Evolutionary conservation across 169 alveolate species (phyloP).

Genomic region (Plasmodium billcollinsi): DNA sequence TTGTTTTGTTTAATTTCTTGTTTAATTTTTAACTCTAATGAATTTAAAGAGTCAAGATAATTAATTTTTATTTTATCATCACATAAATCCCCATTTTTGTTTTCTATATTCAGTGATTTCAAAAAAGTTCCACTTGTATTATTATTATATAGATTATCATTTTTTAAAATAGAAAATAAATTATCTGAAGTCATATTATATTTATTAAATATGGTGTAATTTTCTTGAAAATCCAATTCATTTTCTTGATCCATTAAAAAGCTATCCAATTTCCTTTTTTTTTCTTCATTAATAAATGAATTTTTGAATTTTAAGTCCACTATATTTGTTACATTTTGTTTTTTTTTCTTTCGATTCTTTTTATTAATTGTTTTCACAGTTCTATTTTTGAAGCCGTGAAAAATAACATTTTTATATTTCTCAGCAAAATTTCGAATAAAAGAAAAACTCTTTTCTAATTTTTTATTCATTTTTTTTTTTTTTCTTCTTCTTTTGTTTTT

Average conservation of each 20-base stretch:
- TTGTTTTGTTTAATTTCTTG: conserved; percentile 59
- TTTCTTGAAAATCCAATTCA: conserved; percentile 62
- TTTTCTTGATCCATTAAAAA: conserved; percentile 56
- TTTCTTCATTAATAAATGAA: conserved; percentile 26
- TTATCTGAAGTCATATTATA: conserved; percentile 23
- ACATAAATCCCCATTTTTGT: conserved; percentile 15
- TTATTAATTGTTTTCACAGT: conserved; percentile 41
- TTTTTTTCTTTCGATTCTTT: conserved; percentile 18
- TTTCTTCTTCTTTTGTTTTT: too few species aligned
- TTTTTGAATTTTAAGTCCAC: conserved; percentile 9
- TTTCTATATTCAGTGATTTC: conserved; percentile 5
- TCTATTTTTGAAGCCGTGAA: conserved; percentile 17
- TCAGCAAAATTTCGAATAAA: conserved; percentile 44
- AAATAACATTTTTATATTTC: conserved; percentile 29
- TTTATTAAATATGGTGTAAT: conserved; percentile 36
- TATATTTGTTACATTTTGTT: conserved; percentile 12
- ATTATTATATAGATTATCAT: background rate
- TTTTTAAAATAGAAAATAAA: conserved; percentile 5
- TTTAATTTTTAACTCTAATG: conserved; percentile 55
- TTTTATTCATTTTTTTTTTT: conserved; percentile 42
- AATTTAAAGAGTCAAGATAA: conserved; percentile 30
- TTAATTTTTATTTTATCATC: conserved; percentile 2
- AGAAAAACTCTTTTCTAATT: conserved; percentile 35
- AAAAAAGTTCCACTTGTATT: conserved; percentile 14
- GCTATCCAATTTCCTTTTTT: conserved; percentile 31